Base-by-base conservation (phyloP, 2,329 filamentous ascomycete species). In the Basipetospora chlamydospora region DNA sequence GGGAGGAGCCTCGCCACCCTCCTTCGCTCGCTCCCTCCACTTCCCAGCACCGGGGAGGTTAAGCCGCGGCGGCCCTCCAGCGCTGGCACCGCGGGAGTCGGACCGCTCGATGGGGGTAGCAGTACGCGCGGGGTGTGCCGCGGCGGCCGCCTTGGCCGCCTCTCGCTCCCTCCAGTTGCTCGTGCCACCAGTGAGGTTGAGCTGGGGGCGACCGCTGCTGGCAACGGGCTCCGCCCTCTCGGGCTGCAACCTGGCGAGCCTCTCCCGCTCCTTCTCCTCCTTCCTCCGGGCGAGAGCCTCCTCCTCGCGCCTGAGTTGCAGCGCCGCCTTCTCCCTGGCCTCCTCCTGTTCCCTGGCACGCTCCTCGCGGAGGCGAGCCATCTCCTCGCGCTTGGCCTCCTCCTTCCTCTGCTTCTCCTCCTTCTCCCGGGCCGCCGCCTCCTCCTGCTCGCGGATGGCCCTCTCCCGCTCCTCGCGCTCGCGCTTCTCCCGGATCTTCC, bases 381-480 rank as follows among this genome's bases (percentile, higher is more conserved):
- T 61, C 52, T 77, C 73, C 41, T 75, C 70, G 51, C 78, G 75
- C 59, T 77, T 80, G 60, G 85, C 82, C 56, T 92, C 87, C 35
- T 90, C 86, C 34, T 73, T 77, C 44, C 69, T 68, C 44, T 74
- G 73, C 58, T 79, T 84, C 60, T 94, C 87, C 56, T 93, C 82
- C 57, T 85, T 88, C 60, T 96, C 90, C 39, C 66, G 73, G 36
- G 71, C 73, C 42, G 73, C 70, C 46, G 80, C 77, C 67, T 95
- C 88, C 57, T 92, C 85, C 49, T 90, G 85, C 58, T 96, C 90
- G 41, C 70, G 72, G 39, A 78, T 67, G 44, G 71, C 70, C 39
- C 77, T 74, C 63, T 94, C 87, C 53, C 77, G 76, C 58, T 90
- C 87, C 57, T 94, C 87, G 35, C 70, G 73, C 61, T 92, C 85